phyloP scores from a whole-genome alignment of 352 stramenopile genomes.

The Phytophthora tubulina region DNA sequence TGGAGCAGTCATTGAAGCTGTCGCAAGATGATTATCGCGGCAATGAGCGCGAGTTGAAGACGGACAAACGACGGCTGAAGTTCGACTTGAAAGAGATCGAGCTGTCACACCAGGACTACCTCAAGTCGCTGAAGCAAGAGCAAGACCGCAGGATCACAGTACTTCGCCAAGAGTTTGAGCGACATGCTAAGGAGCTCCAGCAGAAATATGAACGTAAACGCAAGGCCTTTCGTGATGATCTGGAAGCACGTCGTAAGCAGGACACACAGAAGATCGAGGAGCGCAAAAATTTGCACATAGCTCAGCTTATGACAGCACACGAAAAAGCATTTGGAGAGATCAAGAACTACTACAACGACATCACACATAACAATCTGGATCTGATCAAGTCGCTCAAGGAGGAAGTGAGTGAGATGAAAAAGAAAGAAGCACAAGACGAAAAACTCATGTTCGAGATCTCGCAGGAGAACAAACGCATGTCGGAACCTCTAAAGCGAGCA shows the following conservation, averaged over 20 bases:
- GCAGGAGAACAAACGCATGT: conserved; percentile 96
- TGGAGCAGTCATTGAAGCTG: conserved; percentile 91
- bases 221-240: conserved; percentile 83
- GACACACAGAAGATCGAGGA: conserved; percentile 93
- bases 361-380: conserved; percentile 97
- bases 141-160: conserved; percentile 94
- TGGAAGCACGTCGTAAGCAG: conserved; percentile 83
- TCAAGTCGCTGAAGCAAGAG: conserved; percentile 93
- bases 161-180: conserved; percentile 93
- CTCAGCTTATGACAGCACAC: conserved; percentile 93
- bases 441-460: conserved; percentile 96
- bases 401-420: conserved; percentile 94
- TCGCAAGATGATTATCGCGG: conserved; percentile 92
- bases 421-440: conserved; percentile 95
- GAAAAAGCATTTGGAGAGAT: conserved; percentile 96
- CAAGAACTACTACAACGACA: conserved; percentile 98
- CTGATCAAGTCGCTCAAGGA: conserved; percentile 97
- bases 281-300: conserved; percentile 93
- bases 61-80: conserved; percentile 90
- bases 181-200: conserved; percentile 91
- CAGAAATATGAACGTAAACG: conserved; percentile 89
- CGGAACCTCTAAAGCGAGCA: conserved; percentile 93
- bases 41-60: conserved; percentile 90
- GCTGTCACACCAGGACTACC: conserved; percentile 92
- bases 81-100: conserved; percentile 94